Percentiles rank a stretch among this genome's conserved stretches.
These are phyloP conservation scores for Xylaria nigripes DNA, from an alignment of 495 filamentous ascomycete genomes.

Conservation along the genomic window DNA sequence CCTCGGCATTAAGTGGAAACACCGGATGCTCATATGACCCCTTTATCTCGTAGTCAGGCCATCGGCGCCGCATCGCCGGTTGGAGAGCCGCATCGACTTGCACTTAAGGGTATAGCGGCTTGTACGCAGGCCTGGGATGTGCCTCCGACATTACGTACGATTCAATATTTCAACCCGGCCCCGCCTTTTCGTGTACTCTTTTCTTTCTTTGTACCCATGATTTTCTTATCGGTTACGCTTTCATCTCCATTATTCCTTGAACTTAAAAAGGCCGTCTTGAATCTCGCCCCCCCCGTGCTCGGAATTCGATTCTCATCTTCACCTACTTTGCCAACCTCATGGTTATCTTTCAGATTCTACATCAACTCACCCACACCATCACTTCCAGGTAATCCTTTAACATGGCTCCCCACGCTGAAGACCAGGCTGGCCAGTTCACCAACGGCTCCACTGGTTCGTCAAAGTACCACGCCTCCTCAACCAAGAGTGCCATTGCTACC, in stretches of 20 bases:
- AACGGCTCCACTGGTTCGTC: slow-evolving; percentile 29
- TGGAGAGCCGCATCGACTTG: slow-evolving; percentile 47
- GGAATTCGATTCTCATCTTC: neutral
- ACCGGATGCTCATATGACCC: slow-evolving; percentile 24
- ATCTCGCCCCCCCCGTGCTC: neutral
- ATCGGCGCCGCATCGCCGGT: slow-evolving; percentile 18
- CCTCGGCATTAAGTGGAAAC: slow-evolving; percentile 21
- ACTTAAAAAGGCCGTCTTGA: slow-evolving; percentile 8
- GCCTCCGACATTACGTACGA: slow-evolving; percentile 27
- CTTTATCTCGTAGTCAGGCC: slow-evolving; percentile 17
- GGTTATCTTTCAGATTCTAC: neutral
- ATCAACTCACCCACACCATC: neutral
- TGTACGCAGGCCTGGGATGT: slow-evolving; percentile 9
- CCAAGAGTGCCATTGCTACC: slow-evolving; percentile 65
- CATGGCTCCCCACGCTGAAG: slow-evolving; percentile 54
- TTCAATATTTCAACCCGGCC: slow-evolving; percentile 15
- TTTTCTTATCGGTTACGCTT: slow-evolving; percentile 14
- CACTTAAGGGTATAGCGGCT: slow-evolving; percentile 57
- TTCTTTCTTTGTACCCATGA: slow-evolving; percentile 10
- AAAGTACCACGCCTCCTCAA: slow-evolving; percentile 71
- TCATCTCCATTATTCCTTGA: slow-evolving; percentile 14
- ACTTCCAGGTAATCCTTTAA: slow-evolving; percentile 6
- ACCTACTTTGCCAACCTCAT: neutral
- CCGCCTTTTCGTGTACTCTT: slow-evolving; percentile 17
- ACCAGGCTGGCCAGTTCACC: slow-evolving; percentile 23